Percentiles rank a stretch among this genome's conserved stretches.
Evolutionary conservation across 2,329 filamentous ascomycete species (phyloP).

Genomic region (Didymella arachidicola): DNA sequence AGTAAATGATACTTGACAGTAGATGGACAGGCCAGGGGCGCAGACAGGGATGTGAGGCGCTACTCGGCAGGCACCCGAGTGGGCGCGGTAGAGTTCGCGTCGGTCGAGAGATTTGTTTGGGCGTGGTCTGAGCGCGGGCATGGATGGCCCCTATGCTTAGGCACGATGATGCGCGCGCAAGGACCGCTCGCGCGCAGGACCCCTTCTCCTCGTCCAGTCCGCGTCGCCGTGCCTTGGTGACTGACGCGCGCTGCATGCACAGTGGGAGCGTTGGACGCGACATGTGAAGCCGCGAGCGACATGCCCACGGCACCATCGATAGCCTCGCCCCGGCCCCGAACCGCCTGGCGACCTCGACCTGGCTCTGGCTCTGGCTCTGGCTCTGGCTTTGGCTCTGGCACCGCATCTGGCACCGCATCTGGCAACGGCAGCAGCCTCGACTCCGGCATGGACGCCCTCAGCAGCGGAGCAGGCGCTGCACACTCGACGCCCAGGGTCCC

Average conservation of each 20-base stretch:
- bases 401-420: no score
- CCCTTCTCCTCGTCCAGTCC: background rate
- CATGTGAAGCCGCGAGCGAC: background rate
- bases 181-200: background rate
- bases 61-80: background rate
- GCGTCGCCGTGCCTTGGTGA: background rate
- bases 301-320: background rate
- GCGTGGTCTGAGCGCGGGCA: background rate
- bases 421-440: no score
- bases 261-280: background rate
- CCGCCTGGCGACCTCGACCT: background rate
- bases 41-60: background rate
- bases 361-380: no score
- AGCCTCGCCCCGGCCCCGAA: background rate
- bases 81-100: background rate
- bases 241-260: background rate
- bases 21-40: background rate
- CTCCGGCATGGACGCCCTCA: slow-evolving; percentile 8
- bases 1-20: no score
- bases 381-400: no score
- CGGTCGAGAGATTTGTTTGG: background rate
- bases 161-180: background rate
- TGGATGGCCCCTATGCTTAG: background rate
- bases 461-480: slow-evolving; percentile 1
- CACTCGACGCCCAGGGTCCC: background rate